Evolutionary conservation across 129 eudicot species (phyloP), one percentile per base, ranked within the genome.

Genomic region (Flaveria bidentis): DNA sequence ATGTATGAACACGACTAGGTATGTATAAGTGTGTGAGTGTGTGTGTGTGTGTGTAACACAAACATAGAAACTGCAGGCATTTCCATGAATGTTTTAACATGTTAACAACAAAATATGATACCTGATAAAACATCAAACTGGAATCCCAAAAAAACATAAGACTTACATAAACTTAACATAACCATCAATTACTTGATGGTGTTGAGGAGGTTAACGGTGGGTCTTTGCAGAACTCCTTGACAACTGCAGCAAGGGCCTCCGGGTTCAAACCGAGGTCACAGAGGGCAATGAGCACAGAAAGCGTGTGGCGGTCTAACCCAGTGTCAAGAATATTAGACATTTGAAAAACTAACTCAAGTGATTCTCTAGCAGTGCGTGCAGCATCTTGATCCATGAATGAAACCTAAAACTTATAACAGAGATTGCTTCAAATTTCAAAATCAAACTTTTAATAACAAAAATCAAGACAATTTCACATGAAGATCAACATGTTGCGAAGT

Each of bases 301-400:
- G 91, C 1, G 97, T 88, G 85, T 91, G 91, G 8, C 93, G 90
- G 74, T 92, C 96, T 45, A 92, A 79, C 0, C 98, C 96, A 1
- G 94, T 89, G 46, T 92, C 92, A 5, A 92, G 94, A 67, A 90
- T 84, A 83, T 89, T 90, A 16, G 98, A 92, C 90, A 92, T 92
- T 42, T 85, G 90, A 80, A 90, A 91, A 44, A 81, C 88, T 14
- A 93, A 74, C 76, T 93, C 98, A 16, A 93, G 86, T 5, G 97
- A 93, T 36, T 93, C 98, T 13, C 81, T 69, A 3, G 97, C 93
- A 30, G 93, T 86, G 51, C 83, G 79, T 36, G 93, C 93, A 39
- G 87, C 86, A 39, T 86, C 92, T 45, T 81, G 82, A 84, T 89
- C 93, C 97, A 92, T 92, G 11, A 25, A 11, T 12, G 11, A 72